Evolutionary conservation across 345 rosid species (phyloP), one percentile per base, ranked within the genome.

Genomic region (Pelargonium nanum): DNA sequence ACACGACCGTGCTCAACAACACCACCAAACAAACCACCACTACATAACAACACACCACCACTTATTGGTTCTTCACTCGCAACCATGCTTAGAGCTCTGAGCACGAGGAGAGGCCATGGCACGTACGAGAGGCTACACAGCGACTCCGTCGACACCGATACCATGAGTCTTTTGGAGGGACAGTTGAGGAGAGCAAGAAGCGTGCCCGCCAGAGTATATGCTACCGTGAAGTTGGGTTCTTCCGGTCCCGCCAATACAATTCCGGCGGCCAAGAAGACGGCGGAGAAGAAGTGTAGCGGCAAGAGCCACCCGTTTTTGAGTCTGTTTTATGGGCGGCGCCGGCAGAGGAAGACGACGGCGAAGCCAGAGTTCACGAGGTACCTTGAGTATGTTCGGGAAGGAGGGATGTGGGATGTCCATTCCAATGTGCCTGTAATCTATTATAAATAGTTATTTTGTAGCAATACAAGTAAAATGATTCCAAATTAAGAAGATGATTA

Each of bases 331-430:
- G n/a, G 26, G 7, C 72, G 83, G 4, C 74, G 81, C 23, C 81
- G 76, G 75, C 85, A 78, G 75, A 87, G 78, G 86, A 80, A 68
- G 56, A 55, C 86, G 13, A 83, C 87, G 6, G 80, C 92, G 0
- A 83, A 64, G 60, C 92, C 92, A 1, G 92, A 90, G 53, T 79
- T 80, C 12, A 71, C 82, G 0, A 79, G 95, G 77, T 90, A 90
- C 65, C 28, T 90, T 50, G 79, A 83, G 70, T 90, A 87, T 51
- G 75, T 87, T 9, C 87, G 77, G 69, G 92, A 90, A 44, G 91
- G 85, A 1, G 95, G 95, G 21, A 62, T 66, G 24, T 89, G 96
- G 91, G 88, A 84, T 73, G 20, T 6, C 1, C 66, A 58, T 21
- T 76, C 83, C 12, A 78, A 75, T 63, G 62, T 53, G 64, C 87